A percentile compares a stretch with the other conserved stretches of the same genome.
Conservation (phyloP, 2,329 filamentous ascomycete species). For the Phaeosphaeriaceae sp. region DNA sequence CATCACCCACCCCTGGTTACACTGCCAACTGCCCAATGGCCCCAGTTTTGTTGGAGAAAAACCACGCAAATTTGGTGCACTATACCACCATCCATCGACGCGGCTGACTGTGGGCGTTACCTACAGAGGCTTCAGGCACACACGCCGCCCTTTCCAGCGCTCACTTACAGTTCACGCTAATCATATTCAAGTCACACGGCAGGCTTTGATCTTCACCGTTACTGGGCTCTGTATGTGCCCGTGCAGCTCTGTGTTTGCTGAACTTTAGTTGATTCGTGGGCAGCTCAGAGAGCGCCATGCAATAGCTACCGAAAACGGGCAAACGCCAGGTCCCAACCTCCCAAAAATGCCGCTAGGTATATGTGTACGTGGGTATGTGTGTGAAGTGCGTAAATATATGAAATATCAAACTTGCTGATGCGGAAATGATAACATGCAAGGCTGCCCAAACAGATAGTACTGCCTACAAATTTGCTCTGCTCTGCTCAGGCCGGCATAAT, state of each 20-base stretch:
- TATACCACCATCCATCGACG: no score
- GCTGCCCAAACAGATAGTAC: conserved; percentile 14
- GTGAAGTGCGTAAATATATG: conserved; percentile 8
- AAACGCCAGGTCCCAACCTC: conserved; percentile 10
- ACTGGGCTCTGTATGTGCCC: not conserved
- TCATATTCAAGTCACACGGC: not conserved
- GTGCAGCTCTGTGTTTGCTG: conserved; percentile 2
- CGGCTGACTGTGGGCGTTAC: no score
- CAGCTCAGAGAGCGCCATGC: conserved; percentile 8
- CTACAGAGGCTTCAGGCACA: no score
- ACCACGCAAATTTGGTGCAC: no score
- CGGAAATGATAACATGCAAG: conserved; percentile 8
- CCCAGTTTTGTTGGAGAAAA: no score
- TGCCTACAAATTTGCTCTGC: not conserved
- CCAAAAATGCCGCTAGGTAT: conserved; percentile 10
- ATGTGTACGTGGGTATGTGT: conserved; percentile 11
- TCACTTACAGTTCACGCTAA: no score
- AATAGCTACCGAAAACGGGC: conserved; percentile 17
- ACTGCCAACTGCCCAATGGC: no score
- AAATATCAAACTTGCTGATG: not conserved
- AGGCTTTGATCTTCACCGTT: not conserved
- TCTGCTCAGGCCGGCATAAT: not conserved
- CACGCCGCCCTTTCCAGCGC: no score
- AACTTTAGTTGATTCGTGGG: conserved; percentile 19
- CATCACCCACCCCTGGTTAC: no score